phyloP scores from a whole-genome alignment of 331 rosid species.

The Malus hybrid region DNA sequence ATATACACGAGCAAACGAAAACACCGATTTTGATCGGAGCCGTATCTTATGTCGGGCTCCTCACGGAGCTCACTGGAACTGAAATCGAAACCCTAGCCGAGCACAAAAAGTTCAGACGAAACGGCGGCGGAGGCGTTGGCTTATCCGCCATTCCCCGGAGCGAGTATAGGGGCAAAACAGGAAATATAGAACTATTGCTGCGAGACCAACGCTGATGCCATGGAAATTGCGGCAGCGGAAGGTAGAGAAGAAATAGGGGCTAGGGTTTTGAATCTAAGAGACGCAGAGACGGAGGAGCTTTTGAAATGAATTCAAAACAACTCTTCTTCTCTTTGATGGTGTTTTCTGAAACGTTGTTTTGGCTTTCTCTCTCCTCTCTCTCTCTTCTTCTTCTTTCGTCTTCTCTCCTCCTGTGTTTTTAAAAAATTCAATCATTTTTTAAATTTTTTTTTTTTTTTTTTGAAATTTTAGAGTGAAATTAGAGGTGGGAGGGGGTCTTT shows the following conservation, averaged over 20 bases:
- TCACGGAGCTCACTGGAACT: background rate
- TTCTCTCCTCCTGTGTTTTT: background rate
- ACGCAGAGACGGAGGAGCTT: constrained; percentile 1
- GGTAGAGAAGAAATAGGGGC: background rate
- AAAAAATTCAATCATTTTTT: background rate
- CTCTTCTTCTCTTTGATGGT: background rate
- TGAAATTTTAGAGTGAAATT: no score
- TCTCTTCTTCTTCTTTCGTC: background rate
- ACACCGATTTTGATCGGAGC: constrained; percentile 13
- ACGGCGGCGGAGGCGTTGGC: constrained; percentile 24
- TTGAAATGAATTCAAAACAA: constrained; percentile 1
- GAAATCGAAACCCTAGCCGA: constrained; percentile 45
- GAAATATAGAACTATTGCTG: constrained; percentile 13
- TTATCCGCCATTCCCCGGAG: constrained; percentile 35
- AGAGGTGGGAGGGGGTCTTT: background rate
- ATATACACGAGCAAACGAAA: background rate
- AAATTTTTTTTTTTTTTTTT: background rate
- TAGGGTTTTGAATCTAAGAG: constrained; percentile 33
- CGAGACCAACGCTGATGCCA: constrained; percentile 16
- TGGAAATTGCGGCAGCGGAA: background rate
- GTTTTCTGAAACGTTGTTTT: constrained; percentile 1
- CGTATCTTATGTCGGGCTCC: background rate
- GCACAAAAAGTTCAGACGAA: background rate
- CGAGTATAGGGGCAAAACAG: background rate
- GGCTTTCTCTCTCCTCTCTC: background rate